Evolutionary conservation across 2,329 filamentous ascomycete species (phyloP).

Genomic region (Claviceps maximensis): DNA sequence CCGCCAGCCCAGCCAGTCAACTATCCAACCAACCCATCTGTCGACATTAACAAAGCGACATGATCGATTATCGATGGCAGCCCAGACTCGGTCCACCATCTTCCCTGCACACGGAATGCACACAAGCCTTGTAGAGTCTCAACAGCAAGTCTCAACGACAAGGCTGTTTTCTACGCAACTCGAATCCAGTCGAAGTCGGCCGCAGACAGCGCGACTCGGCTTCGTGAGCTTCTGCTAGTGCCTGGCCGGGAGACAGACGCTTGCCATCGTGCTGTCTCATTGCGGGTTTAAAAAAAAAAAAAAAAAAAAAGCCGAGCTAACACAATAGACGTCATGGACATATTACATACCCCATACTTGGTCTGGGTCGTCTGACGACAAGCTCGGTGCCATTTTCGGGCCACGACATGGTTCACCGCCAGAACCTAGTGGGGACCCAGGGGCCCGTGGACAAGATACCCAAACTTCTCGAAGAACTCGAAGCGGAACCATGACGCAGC

Average conservation of each 20-base stretch:
- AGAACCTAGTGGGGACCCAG: background rate
- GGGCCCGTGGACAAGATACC: background rate
- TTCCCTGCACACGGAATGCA: background rate
- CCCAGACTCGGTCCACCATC: background rate
- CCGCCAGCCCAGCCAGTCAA: too few relatives aligned
- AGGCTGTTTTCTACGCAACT: background rate
- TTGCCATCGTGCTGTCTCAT: too few relatives aligned
- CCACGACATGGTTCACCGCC: slow-evolving; percentile 3
- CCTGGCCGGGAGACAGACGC: background rate
- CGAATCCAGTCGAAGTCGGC: background rate
- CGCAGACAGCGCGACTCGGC: background rate
- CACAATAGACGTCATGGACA: background rate
- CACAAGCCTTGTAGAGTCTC: background rate
- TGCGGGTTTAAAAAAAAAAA: too few relatives aligned
- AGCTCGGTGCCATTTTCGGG: background rate
- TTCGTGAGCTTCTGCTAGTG: slow-evolving; percentile 3
- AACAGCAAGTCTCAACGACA: background rate
- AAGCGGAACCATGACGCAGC: background rate
- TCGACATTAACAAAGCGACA: background rate
- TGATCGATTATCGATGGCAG: background rate
- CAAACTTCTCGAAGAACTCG: background rate
- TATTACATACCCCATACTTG: background rate
- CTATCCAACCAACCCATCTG: too few relatives aligned
- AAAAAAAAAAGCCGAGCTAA: background rate
- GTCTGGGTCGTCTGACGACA: background rate